Conservation (phyloP, 2,329 filamentous ascomycete genomes). For the Hypoxylon sp. region DNA sequence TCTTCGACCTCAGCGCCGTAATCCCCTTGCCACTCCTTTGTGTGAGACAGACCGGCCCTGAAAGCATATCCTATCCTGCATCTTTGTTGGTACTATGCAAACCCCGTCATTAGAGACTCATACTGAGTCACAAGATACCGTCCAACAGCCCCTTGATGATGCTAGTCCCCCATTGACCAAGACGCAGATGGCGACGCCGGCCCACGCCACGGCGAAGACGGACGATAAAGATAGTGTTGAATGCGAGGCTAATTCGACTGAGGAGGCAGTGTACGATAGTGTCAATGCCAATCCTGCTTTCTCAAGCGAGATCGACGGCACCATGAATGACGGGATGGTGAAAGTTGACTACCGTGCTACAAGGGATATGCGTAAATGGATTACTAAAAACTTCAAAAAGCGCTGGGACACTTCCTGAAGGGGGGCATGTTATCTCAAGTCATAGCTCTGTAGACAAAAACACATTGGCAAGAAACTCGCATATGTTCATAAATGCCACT, state of each 20-base stretch:
- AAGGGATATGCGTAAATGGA: constrained; percentile 4
- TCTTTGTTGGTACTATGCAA: background rate
- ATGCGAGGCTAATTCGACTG: background rate
- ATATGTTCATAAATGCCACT: constrained; percentile 19
- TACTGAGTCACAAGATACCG: background rate
- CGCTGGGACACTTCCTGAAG: background rate
- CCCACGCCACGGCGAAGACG: background rate
- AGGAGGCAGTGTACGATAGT: background rate
- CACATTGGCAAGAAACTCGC: background rate
- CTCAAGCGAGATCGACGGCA: constrained; percentile 2
- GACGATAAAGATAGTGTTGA: too few species aligned
- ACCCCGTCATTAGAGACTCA: background rate
- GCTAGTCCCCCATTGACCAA: background rate
- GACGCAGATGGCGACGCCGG: background rate
- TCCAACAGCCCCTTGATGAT: background rate
- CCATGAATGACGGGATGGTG: constrained; percentile 29
- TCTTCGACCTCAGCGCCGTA: background rate
- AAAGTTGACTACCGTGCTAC: constrained; percentile 7
- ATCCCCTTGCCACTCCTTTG: background rate
- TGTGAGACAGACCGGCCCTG: background rate
- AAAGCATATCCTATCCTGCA: background rate
- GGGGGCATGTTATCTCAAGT: background rate
- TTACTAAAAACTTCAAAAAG: background rate
- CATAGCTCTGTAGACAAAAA: background rate
- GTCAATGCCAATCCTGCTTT: background rate